Evolutionary conservation across 2,329 filamentous ascomycete genomes (phyloP).

Genomic region (Helotiales sp.): DNA sequence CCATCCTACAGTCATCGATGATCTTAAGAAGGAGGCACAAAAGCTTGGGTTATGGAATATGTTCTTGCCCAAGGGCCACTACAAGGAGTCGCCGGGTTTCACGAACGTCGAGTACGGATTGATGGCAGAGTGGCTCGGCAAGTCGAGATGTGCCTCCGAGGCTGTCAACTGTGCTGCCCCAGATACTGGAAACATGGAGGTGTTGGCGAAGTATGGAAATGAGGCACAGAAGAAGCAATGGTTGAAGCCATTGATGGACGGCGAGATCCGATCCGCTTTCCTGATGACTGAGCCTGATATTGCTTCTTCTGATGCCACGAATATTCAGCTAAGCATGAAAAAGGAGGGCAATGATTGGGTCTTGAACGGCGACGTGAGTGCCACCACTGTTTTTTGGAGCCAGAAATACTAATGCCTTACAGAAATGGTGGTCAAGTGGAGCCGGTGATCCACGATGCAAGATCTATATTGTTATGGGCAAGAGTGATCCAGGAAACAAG

Average conservation of each 20-base stretch:
- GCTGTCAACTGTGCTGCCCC: constrained; percentile 90
- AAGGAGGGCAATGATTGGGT: constrained; percentile 88
- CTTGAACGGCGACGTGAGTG: constrained; percentile 78
- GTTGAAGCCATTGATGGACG: constrained; percentile 80
- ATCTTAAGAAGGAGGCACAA: constrained; percentile 83
- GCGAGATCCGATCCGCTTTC: constrained; percentile 87
- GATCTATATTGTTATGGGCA: constrained; percentile 97
- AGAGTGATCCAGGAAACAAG: constrained; percentile 76
- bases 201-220: constrained; percentile 88
- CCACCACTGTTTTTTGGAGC: not conserved
- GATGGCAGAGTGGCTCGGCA: constrained; percentile 95
- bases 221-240: constrained; percentile 84
- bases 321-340: constrained; percentile 84
- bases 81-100: constrained; percentile 93
- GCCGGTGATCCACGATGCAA: constrained; percentile 91
- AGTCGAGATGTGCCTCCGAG: constrained; percentile 81
- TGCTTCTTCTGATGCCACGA: constrained; percentile 88
- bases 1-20: constrained; percentile 83
- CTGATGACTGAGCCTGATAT: constrained; percentile 93
- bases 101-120: constrained; percentile 95
- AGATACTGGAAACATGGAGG: constrained; percentile 96
- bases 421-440: constrained; percentile 99
- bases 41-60: constrained; percentile 95
- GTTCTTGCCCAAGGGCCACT: constrained; percentile 94
- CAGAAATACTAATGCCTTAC: constrained; percentile 32